Conservation (phyloP, 495 filamentous ascomycete genomes). For the Elaphomyces granulatus region DNA sequence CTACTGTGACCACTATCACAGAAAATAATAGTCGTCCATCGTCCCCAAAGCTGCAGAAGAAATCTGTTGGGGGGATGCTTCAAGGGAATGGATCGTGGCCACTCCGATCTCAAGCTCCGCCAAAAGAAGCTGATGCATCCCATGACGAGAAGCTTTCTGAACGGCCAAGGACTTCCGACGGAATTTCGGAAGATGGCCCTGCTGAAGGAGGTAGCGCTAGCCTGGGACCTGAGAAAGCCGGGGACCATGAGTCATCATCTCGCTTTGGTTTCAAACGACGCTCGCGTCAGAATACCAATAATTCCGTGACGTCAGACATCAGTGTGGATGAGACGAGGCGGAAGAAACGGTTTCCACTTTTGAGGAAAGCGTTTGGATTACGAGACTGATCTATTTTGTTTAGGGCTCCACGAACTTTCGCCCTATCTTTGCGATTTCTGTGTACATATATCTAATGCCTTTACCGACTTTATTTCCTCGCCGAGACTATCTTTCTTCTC, state of each 20-base stretch:
- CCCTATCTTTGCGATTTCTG: slow-evolving; percentile 1
- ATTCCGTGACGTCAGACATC: slow-evolving; percentile 18
- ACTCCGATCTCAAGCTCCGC: not conserved
- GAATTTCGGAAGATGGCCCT: slow-evolving; percentile 2
- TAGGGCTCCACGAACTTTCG: no score
- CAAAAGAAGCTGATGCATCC: not conserved
- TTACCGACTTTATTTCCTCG: not conserved
- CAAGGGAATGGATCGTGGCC: slow-evolving; percentile 15
- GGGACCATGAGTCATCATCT: not conserved
- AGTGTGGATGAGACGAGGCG: slow-evolving; percentile 27
- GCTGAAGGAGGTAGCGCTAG: slow-evolving; percentile 3
- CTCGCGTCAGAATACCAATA: slow-evolving; percentile 11
- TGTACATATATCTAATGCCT: no score
- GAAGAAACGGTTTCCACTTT: slow-evolving; percentile 36
- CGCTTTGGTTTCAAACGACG: slow-evolving; percentile 4
- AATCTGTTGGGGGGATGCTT: slow-evolving; percentile 4
- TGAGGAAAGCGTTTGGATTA: slow-evolving; percentile 36
- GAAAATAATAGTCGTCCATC: slow-evolving; percentile 4
- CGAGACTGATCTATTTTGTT: slow-evolving; percentile 14
- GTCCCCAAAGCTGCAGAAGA: slow-evolving; percentile 20
- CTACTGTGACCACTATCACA: slow-evolving; percentile 11
- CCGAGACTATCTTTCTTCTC: not conserved
- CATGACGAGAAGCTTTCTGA: not conserved
- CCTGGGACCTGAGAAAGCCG: slow-evolving; percentile 4
- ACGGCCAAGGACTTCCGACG: slow-evolving; percentile 4